A percentile compares a stretch with the other conserved stretches of the same genome.
These are phyloP conservation scores for Acanthamoeba lenticulata DNA, from an alignment of 208 protist species.

Conservation along the genomic window DNA sequence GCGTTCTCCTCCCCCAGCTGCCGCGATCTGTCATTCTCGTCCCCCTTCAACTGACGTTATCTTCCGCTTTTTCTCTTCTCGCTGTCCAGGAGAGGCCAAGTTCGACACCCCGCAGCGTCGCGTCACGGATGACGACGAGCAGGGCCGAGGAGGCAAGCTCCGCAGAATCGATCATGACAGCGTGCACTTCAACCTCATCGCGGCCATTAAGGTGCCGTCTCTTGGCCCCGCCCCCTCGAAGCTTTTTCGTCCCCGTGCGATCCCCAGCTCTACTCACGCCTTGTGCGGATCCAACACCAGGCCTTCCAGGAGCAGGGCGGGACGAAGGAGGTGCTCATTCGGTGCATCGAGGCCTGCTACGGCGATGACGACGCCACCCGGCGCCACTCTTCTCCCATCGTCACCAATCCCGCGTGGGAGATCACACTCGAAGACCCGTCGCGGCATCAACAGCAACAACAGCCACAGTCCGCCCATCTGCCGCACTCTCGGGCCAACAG, in stretches of 20 bases:
- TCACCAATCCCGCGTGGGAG: background rate
- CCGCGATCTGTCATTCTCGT: background rate
- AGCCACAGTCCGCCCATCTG: background rate
- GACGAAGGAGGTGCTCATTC: background rate
- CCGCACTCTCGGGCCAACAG: background rate
- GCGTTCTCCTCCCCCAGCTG: background rate
- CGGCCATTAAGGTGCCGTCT: slow-evolving; percentile 11
- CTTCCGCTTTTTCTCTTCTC: background rate
- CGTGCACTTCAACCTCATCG: slow-evolving; percentile 32
- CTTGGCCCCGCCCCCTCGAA: background rate
- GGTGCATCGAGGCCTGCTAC: slow-evolving; percentile 19
- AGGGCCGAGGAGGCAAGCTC: background rate
- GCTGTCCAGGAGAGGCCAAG: background rate
- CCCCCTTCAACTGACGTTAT: no score
- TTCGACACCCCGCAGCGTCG: background rate
- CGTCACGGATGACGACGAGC: background rate
- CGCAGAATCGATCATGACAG: background rate
- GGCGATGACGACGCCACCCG: background rate
- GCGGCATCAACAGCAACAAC: background rate
- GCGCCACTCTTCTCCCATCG: background rate
- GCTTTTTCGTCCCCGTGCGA: background rate
- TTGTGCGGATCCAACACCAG: no score
- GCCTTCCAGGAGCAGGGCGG: slow-evolving; percentile 13
- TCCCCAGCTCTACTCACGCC: no score
- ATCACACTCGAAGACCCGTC: slow-evolving; percentile 1